phyloP scores from a whole-genome alignment of 2,329 filamentous ascomycete species.

The Phoma sp. region DNA sequence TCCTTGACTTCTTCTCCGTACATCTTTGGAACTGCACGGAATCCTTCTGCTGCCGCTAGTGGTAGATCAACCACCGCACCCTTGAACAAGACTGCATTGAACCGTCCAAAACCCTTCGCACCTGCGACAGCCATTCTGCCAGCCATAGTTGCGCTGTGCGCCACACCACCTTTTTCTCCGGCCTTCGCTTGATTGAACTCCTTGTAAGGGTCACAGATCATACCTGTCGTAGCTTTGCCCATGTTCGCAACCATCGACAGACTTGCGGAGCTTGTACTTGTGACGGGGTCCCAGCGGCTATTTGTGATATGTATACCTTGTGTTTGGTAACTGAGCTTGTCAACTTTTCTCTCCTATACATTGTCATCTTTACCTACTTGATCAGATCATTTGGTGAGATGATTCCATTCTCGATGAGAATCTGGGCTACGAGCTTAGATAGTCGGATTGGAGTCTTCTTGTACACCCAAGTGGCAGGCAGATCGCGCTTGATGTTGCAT shows the following conservation, averaged over 20 bases:
- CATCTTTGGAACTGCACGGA: conserved; percentile 44
- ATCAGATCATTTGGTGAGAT: conserved; percentile 28
- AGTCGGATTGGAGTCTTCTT: conserved; percentile 25
- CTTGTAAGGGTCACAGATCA: conserved; percentile 47
- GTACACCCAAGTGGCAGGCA: conserved; percentile 32
- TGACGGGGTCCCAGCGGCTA: conserved; percentile 66
- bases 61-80: conserved; percentile 46
- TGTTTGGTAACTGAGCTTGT: conserved; percentile 20
- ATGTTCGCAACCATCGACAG: conserved; percentile 61
- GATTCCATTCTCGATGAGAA: conserved; percentile 27
- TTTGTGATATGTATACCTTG: conserved; percentile 42
- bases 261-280: conserved; percentile 65
- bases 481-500: conserved; percentile 29
- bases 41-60: conserved; percentile 45
- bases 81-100: conserved; percentile 29
- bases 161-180: conserved; percentile 2
- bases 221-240: conserved; percentile 63
- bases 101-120: conserved; percentile 29
- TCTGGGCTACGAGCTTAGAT: conserved; percentile 31
- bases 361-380: conserved; percentile 14
- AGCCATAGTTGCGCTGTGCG: conserved; percentile 9
- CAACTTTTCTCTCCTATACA: not conserved
- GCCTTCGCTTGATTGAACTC: conserved; percentile 12
- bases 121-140: conserved; percentile 17
- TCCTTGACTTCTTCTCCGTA: conserved; percentile 47